Evolutionary conservation across 305 asterid species (phyloP).

Genomic region (Solanum hybrid): DNA sequence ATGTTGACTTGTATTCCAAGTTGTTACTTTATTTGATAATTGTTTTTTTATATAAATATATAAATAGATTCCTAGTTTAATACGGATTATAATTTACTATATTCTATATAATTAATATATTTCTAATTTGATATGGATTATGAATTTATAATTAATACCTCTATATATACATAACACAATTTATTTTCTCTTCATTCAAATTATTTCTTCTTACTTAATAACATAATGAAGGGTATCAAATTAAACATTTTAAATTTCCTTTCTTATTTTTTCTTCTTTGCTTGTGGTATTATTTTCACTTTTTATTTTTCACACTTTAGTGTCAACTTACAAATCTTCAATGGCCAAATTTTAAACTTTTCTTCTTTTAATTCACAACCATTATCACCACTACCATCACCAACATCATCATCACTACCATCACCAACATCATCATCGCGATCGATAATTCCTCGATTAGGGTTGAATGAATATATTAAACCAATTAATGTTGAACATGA

Average conservation of each 20-base stretch:
- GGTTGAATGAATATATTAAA: conserved; percentile 4
- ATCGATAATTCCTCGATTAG: background rate
- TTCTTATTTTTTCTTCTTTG: conserved; percentile 38
- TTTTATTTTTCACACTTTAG: conserved; percentile 42
- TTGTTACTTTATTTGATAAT: background rate
- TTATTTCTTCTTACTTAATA: background rate
- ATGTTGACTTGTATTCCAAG: background rate
- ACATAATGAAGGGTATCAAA: conserved; percentile 26
- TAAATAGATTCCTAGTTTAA: background rate
- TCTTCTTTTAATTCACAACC: conserved; percentile 20
- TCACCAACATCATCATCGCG: background rate
- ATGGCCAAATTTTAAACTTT: conserved; percentile 29
- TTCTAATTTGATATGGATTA: background rate
- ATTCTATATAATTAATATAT: no score
- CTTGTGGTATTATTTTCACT: conserved; percentile 41
- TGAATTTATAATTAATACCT: no score
- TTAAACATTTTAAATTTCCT: conserved; percentile 18
- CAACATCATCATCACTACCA: no score
- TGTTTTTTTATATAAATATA: no score
- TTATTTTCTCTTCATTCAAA: background rate
- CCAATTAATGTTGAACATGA: conserved; percentile 25
- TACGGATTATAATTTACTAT: background rate
- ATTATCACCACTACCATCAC: background rate
- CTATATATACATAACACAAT: background rate
- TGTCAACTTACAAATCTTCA: conserved; percentile 41